These are phyloP conservation scores for Prunella vulgaris DNA, from an alignment of 257 asterid genomes.

Conservation along the genomic window DNA sequence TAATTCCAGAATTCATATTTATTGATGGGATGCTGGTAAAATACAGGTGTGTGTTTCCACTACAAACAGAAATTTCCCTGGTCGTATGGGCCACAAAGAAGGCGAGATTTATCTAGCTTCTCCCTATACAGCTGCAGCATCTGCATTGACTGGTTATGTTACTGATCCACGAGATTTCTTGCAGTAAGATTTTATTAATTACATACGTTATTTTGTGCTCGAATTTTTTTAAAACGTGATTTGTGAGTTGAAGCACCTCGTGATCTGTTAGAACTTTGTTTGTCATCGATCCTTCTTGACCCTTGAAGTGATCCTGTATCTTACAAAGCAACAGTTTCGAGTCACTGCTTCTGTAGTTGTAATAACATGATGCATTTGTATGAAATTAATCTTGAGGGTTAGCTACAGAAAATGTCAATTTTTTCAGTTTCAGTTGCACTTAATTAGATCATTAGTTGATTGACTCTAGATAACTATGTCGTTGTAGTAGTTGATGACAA, in stretches of 20 bases:
- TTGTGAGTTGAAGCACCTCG: not conserved
- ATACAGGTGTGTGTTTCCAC: constrained; percentile 35
- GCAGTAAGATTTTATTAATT: constrained; percentile 32
- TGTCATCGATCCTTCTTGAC: not conserved
- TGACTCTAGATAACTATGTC: no score
- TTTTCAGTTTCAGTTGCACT: not conserved
- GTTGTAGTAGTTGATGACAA: no score
- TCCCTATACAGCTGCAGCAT: constrained; percentile 97
- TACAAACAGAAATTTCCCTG: constrained; percentile 81
- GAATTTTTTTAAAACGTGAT: not conserved
- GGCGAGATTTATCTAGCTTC: constrained; percentile 94
- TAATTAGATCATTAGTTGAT: no score
- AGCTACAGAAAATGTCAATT: not conserved
- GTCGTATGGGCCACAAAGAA: constrained; percentile 95
- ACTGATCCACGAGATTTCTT: constrained; percentile 90
- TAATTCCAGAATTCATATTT: not conserved
- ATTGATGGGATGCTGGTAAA: not conserved
- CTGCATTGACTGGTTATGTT: constrained; percentile 81
- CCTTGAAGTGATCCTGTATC: not conserved
- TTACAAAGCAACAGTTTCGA: not conserved
- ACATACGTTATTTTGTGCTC: not conserved
- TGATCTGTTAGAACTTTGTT: not conserved
- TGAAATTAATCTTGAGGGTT: not conserved
- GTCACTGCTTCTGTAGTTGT: not conserved
- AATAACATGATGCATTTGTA: not conserved